Evolutionary conservation across 345 rosid genomes (phyloP).

Genomic region (Aquilaria sinensis): DNA sequence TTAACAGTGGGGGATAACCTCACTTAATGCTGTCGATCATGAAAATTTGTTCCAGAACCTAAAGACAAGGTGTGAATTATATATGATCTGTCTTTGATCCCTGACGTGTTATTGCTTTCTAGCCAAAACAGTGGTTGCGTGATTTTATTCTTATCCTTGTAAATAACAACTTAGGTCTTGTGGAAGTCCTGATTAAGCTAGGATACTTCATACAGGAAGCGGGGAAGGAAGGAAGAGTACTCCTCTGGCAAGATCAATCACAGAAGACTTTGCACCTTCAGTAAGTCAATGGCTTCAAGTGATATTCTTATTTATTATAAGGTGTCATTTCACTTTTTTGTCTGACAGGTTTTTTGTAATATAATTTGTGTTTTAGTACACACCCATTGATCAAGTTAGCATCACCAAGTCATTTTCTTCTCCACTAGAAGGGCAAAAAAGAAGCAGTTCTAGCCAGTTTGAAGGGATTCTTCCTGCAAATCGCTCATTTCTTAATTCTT

Average conservation of each 20-base stretch:
- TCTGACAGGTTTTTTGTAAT: conserved; percentile 1
- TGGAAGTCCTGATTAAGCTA: conserved; percentile 6
- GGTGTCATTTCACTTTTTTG: conserved; percentile 2
- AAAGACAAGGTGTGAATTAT: no score
- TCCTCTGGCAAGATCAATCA: conserved; percentile 19
- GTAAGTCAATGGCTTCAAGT: conserved; percentile 10
- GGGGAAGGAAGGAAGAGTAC: conserved; percentile 16
- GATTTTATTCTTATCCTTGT: no score
- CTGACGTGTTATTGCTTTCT: no score
- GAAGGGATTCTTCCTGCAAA: conserved; percentile 70
- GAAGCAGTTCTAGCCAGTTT: conserved; percentile 29
- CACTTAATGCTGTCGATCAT: no score
- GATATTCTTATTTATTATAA: conserved; percentile 1
- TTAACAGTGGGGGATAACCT: no score
- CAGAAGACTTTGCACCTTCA: conserved; percentile 10
- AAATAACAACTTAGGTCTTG: no score
- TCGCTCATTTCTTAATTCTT: conserved; percentile 45
- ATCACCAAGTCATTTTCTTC: conserved; percentile 22
- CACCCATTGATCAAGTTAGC: conserved; percentile 16
- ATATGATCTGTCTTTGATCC: no score
- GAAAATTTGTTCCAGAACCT: no score
- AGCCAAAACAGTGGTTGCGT: no score
- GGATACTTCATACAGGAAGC: conserved; percentile 23
- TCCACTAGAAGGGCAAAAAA: conserved; percentile 32
- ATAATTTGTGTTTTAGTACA: conserved; percentile 23